phyloP scores from a whole-genome alignment of 495 filamentous ascomycete genomes.

The Sabuloglossum arenarium region DNA sequence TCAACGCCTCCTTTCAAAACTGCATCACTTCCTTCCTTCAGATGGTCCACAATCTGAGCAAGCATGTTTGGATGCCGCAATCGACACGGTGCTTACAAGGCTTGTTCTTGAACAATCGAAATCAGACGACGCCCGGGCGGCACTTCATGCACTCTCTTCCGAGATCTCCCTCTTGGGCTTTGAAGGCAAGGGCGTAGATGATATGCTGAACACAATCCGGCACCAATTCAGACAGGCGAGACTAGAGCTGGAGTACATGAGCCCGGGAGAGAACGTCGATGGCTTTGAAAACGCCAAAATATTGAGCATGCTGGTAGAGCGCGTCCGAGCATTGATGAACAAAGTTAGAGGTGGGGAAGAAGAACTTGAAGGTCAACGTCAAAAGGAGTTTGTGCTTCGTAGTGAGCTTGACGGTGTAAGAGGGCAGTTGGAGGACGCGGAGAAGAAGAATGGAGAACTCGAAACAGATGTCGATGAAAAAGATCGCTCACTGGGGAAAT shows the following conservation, averaged over 20 bases:
- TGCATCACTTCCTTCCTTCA: not conserved
- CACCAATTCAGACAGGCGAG: conserved; percentile 5
- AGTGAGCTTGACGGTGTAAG: not conserved
- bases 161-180: conserved; percentile 5
- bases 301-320: conserved; percentile 4
- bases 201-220: conserved; percentile 5
- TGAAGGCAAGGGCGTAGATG: conserved; percentile 2
- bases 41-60: not conserved
- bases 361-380: not conserved
- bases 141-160: not conserved
- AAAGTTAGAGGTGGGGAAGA: conserved; percentile 2
- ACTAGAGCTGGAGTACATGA: conserved; percentile 4
- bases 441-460: not conserved
- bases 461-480: conserved; percentile 2
- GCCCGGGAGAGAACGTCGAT: conserved; percentile 3
- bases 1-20: conserved; percentile 1
- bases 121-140: conserved; percentile 3
- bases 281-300: conserved; percentile 6
- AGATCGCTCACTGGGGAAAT: conserved; percentile 25
- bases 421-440: not conserved
- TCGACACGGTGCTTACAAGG: conserved; percentile 1
- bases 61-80: not conserved
- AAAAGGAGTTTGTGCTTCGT: not conserved
- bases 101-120: not conserved
- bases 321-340: not conserved